Conservation (phyloP, 2,329 filamentous ascomycete species). For the Septoria petroselini region DNA sequence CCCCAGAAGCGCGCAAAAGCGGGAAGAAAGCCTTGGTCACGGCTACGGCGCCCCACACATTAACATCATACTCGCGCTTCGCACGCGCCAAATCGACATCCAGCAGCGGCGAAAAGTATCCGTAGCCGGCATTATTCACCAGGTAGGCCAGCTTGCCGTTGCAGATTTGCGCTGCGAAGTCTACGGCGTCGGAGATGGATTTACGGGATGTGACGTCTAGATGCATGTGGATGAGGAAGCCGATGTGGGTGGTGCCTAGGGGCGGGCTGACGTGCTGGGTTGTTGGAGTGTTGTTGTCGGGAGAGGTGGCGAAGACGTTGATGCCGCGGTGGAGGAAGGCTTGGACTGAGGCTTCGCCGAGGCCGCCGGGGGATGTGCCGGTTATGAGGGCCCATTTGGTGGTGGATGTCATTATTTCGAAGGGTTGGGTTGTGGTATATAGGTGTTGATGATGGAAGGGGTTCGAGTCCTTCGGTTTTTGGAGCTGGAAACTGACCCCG, state of each 20-base stretch:
- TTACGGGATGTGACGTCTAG: slow-evolving; percentile 44
- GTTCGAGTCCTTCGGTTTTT: too few species aligned
- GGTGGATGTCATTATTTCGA: too few species aligned
- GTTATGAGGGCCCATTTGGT: slow-evolving; percentile 48
- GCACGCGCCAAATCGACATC: slow-evolving; percentile 41
- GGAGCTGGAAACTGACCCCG: too few species aligned
- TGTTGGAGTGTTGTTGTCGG: slow-evolving; percentile 33
- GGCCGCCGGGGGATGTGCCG: slow-evolving; percentile 48
- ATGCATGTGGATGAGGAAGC: slow-evolving; percentile 33
- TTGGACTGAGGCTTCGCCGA: slow-evolving; percentile 48
- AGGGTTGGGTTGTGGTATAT: too few species aligned
- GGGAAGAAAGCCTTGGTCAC: slow-evolving; percentile 49
- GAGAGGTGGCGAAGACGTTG: slow-evolving; percentile 44
- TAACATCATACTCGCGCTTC: slow-evolving; percentile 51
- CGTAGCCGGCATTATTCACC: slow-evolving; percentile 49
- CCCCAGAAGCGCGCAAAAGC: slow-evolving; percentile 40
- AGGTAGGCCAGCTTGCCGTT: slow-evolving; percentile 47
- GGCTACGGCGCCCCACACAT: slow-evolving; percentile 46
- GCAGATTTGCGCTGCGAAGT: slow-evolving; percentile 30
- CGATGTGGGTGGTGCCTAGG: slow-evolving; percentile 12
- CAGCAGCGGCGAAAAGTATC: slow-evolving; percentile 31
- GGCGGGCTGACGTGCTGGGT: slow-evolving; percentile 16
- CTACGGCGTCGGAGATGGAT: slow-evolving; percentile 39
- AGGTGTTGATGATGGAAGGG: too few species aligned
- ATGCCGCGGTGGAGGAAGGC: slow-evolving; percentile 47